A percentile compares a stretch with the other conserved stretches of the same genome.
phyloP scores from a whole-genome alignment of 768 basidiomycete genomes.

The Trametes gibbosa region DNA sequence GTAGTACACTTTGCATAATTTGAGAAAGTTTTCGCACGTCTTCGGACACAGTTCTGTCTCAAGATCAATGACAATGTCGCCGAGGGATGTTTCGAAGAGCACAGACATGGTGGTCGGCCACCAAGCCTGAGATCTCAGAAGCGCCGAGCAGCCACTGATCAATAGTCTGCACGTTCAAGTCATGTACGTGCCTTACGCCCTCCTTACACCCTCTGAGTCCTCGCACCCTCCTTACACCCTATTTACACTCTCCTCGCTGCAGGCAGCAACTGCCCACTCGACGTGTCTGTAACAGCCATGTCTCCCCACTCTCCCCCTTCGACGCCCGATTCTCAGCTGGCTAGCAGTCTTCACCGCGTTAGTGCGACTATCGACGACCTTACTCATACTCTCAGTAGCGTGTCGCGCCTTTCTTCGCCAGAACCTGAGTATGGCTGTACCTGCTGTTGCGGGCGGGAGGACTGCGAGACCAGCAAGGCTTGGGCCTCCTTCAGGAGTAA shows the following conservation, averaged over 20 bases:
- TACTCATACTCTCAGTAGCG: constrained; percentile 66
- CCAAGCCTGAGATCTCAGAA: background rate
- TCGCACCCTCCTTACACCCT: background rate
- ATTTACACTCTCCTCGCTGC: constrained; percentile 9
- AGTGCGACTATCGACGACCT: constrained; percentile 71
- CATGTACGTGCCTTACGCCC: no score
- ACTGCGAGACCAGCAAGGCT: constrained; percentile 60
- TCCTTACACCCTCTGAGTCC: no score
- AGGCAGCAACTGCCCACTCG: constrained; percentile 5
- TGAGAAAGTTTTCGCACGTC: constrained; percentile 94
- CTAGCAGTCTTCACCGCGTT: constrained; percentile 31
- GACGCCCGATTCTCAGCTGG: constrained; percentile 30
- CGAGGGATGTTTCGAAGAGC: constrained; percentile 93
- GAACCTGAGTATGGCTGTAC: constrained; percentile 50
- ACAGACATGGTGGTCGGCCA: constrained; percentile 70
- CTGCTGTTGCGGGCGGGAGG: constrained; percentile 67
- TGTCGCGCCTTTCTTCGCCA: constrained; percentile 73
- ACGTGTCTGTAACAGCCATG: constrained; percentile 13
- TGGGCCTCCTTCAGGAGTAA: constrained; percentile 67
- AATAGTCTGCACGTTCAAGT: no score
- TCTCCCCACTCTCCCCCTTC: constrained; percentile 19
- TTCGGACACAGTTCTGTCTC: constrained; percentile 89
- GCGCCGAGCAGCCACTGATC: no score
- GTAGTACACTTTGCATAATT: constrained; percentile 95
- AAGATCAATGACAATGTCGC: constrained; percentile 95